A percentile compares a stretch with the other conserved stretches of the same genome.
Evolutionary conservation across 805 yeast species (phyloP).

Genomic region (Kurtzmaniella fragi): DNA sequence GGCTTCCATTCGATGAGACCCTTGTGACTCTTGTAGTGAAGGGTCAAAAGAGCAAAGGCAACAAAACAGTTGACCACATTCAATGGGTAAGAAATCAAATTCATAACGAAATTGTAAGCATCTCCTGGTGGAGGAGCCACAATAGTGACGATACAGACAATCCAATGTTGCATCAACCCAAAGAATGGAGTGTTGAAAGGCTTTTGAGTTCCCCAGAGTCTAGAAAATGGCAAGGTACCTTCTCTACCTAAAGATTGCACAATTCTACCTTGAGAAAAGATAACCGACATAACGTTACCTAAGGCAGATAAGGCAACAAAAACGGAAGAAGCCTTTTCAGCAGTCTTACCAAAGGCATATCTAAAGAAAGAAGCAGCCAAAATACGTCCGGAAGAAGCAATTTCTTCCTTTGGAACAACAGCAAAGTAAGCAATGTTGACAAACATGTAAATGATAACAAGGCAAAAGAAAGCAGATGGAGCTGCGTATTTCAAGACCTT

Average conservation of each 20-base stretch:
- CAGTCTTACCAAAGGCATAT: conserved; percentile 63
- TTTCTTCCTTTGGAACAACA: conserved; percentile 65
- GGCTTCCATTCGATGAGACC: conserved; percentile 63
- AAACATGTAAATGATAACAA: conserved; percentile 66
- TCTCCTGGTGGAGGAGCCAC: conserved; percentile 79
- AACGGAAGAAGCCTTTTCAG: conserved; percentile 69
- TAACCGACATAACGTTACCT: conserved; percentile 78
- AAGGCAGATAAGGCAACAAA: conserved; percentile 78
- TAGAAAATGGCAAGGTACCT: conserved; percentile 71
- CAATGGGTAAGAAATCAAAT: conserved; percentile 76
- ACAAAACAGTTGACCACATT: conserved; percentile 68
- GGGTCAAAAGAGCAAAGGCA: conserved; percentile 55
- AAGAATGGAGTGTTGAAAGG: conserved; percentile 73
- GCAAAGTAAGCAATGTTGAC: conserved; percentile 79
- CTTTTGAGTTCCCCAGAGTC: conserved; percentile 61
- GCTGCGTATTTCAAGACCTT: conserved; percentile 68
- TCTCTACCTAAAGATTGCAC: conserved; percentile 79
- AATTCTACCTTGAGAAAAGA: conserved; percentile 77
- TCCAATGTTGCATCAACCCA: conserved; percentile 73
- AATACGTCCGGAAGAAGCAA: conserved; percentile 58
- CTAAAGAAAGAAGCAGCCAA: conserved; percentile 74
- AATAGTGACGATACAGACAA: conserved; percentile 67
- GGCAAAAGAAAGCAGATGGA: conserved; percentile 59
- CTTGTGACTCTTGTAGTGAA: conserved; percentile 46
- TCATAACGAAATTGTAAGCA: conserved; percentile 76